A percentile compares a stretch with the other conserved stretches of the same genome.
Conservation (phyloP, 306 rosid species). For the Spatholobus suberectus region DNA sequence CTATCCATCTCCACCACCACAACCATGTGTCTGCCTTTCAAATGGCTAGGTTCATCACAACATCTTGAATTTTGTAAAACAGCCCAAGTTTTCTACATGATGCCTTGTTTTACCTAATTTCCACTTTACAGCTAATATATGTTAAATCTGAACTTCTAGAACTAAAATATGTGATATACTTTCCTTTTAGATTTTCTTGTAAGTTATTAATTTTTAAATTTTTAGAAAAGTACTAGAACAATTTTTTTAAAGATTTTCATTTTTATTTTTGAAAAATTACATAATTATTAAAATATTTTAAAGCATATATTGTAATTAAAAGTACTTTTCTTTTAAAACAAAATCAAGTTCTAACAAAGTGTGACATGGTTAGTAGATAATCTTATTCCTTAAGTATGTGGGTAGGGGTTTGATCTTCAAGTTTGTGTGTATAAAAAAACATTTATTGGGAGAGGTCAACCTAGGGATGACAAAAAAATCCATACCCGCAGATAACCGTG, state of each 20-base stretch:
- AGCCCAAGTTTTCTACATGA: not conserved
- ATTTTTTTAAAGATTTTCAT: not conserved
- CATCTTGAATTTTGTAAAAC: not conserved
- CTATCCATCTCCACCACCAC: slow-evolving; percentile 4
- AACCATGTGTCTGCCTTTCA: slow-evolving; percentile 1
- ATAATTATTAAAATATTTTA: not conserved
- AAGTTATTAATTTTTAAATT: not conserved
- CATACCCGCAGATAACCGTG: too few species aligned
- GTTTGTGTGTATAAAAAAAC: too few species aligned
- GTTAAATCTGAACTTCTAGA: not conserved
- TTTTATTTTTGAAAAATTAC: not conserved
- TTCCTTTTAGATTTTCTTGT: not conserved
- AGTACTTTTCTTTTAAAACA: too few species aligned
- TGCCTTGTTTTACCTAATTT: not conserved
- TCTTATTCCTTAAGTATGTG: too few species aligned
- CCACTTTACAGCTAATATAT: not conserved
- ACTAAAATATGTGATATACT: not conserved
- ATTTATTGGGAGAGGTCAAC: too few species aligned
- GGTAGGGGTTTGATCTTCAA: too few species aligned
- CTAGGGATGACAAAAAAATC: too few species aligned
- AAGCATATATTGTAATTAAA: not conserved
- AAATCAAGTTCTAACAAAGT: too few species aligned
- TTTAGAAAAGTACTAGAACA: not conserved
- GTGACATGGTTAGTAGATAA: too few species aligned
- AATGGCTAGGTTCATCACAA: not conserved